Evolutionary conservation across 768 basidiomycete species (phyloP).

Genomic region (Tremella fuciformis): DNA sequence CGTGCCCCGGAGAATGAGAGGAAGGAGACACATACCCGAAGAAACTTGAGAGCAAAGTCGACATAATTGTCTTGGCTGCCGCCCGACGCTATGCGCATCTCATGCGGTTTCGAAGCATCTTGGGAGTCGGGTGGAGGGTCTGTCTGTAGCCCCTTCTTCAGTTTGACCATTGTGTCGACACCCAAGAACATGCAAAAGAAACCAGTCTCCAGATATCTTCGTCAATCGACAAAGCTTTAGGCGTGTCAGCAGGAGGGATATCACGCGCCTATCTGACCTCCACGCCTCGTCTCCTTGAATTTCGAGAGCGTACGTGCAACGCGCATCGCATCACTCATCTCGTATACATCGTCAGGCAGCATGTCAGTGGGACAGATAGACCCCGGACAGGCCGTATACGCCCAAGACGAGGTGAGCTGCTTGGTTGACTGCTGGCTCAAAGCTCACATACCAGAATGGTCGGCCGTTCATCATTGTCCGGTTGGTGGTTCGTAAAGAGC

Average conservation of each 20-base stretch:
- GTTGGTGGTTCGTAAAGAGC: slow-evolving; percentile 18
- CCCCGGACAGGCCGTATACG: slow-evolving; percentile 53
- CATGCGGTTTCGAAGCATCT: slow-evolving; percentile 19
- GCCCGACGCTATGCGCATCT: slow-evolving; percentile 39
- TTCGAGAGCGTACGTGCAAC: neutral
- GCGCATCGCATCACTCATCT: neutral
- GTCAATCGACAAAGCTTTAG: slow-evolving; percentile 2
- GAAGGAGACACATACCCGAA: slow-evolving; percentile 22
- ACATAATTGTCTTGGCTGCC: slow-evolving; percentile 30
- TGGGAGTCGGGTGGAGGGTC: neutral
- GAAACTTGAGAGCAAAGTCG: slow-evolving; percentile 27
- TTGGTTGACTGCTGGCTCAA: neutral
- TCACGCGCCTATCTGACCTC: neutral
- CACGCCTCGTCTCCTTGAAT: slow-evolving; percentile 1
- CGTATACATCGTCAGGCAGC: neutral
- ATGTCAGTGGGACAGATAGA: slow-evolving; percentile 50
- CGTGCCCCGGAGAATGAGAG: neutral
- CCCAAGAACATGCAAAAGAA: too few species aligned
- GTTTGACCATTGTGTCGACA: too few species aligned
- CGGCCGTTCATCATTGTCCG: slow-evolving; percentile 93
- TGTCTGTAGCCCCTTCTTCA: neutral
- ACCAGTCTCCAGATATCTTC: slow-evolving; percentile 1
- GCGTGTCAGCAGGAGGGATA: neutral
- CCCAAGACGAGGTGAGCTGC: slow-evolving; percentile 51
- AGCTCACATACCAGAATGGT: slow-evolving; percentile 65